Evolutionary conservation across 306 rosid genomes (phyloP), one percentile per base, ranked within the genome.

Genomic region (Trifolium subterraneum): DNA sequence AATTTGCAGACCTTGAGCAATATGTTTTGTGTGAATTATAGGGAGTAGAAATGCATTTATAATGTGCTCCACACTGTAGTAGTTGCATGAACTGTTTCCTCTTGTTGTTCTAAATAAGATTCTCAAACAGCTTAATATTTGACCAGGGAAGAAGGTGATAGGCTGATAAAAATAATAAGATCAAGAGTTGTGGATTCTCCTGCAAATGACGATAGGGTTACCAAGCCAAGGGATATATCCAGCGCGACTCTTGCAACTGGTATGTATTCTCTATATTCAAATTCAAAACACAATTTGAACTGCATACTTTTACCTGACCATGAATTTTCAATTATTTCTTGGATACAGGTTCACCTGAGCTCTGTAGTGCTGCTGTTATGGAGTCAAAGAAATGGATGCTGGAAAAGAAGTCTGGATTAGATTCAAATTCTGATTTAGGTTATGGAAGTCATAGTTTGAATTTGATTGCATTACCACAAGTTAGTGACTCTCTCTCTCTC

Each of bases 321-420:
- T 44, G 59, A 5, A 22, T 71, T 68, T 63, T 65, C 69, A 74
- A 76, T 70, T 80, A 12, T 79, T 45, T 78, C 80, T 47, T 83
- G 78, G 85, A 76, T 72, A 39, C 35, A 72, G 87, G 67, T 61
- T 75, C 83, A 31, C 88, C 87, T 39, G 89, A 82, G 25, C 86
- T 91, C 80, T 81, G 86, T 42, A 85, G 86, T 67, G 84, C 93
- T 25, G 98, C 98, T 59, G 80, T 92, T 82, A 68, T 87, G 79
- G 97, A 92, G 88, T 98, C 98, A 36, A 92, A 84, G 79, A 92
- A 86, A 84, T 95, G 98, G 98, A 70, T 90, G 64, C 83, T 70
- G 76, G 93, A 87, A 82, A 88, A 87, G 90, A 92, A 86, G 83
- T 85, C 72, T 10, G 82, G 83, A 80, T 85, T 88, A 71, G 82